A percentile compares a stretch with the other conserved stretches of the same genome.
These are phyloP conservation scores for Colletotrichum caudatum DNA, from an alignment of 2,329 filamentous ascomycete species.

Conservation along the genomic window DNA sequence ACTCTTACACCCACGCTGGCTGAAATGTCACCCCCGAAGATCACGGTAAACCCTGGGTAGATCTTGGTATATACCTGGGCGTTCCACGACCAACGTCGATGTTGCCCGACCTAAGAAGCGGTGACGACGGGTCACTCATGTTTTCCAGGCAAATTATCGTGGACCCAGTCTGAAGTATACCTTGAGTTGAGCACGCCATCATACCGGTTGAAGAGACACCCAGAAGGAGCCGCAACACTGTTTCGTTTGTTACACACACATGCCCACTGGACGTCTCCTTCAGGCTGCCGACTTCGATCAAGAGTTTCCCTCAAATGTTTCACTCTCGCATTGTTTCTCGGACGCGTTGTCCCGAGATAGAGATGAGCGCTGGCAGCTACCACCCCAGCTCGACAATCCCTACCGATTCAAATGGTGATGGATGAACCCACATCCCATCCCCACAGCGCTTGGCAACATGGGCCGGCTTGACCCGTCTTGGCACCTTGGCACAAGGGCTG, in stretches of 20 bases:
- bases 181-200: conserved; percentile 50
- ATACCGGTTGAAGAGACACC: conserved; percentile 45
- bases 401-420: conserved; percentile 65
- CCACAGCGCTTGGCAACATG: conserved; percentile 21
- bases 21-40: conserved; percentile 59
- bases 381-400: conserved; percentile 59
- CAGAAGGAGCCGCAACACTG: conserved; percentile 15
- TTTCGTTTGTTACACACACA: conserved; percentile 51
- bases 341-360: conserved; percentile 63
- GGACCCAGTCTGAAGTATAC: conserved; percentile 57
- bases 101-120: conserved; percentile 64
- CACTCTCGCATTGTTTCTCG: conserved; percentile 69
- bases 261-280: conserved; percentile 61
- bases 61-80: conserved; percentile 65
- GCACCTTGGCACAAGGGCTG: background rate
- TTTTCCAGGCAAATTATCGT: conserved; percentile 59
- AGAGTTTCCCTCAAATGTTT: conserved; percentile 67
- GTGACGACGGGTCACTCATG: conserved; percentile 52
- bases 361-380: conserved; percentile 55
- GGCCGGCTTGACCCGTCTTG: background rate
- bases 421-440: conserved; percentile 55
- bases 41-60: conserved; percentile 63
- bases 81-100: conserved; percentile 57
- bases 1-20: conserved; percentile 59
- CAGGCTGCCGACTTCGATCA: conserved; percentile 58